Base-by-base conservation (phyloP, 2,329 filamentous ascomycete species). In the Tothia fuscella region DNA sequence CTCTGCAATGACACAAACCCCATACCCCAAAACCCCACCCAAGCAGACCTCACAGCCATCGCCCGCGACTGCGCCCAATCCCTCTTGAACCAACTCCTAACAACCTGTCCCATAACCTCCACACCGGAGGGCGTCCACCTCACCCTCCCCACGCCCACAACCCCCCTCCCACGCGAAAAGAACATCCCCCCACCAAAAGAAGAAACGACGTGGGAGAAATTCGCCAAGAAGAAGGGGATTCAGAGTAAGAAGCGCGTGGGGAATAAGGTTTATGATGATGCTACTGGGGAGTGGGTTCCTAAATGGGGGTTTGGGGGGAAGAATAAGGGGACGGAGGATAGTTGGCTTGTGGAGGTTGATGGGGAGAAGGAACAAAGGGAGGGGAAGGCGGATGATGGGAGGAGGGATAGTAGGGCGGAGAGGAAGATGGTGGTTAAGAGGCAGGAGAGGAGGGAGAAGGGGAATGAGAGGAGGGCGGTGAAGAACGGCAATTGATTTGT, bases 171-270 rank as follows among this genome's bases (percentile, higher is more conserved):
- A 19, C 82, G 91, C 52, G 88, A 95, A 67, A 96, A 98, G 63
- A 85, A 86, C 7, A 70, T 96, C 6, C 91, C 91, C 1, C 72
- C 77, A 43, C 74, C 78, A 51, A 91, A 88, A 66, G 70, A 80
- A 44, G 81, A 81, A 51, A 96, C 89, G 45, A 94, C 87, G 62
- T 98, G 91, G 91, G 81, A 94, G 68, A 77, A 81, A 56, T 98
- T 98, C 67, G 91, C 91, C 34, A 82, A 79, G 62, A 93, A 93
- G 76, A 93, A 95, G 73, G 91, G 91, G 43, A 96, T 98, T 66
- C 84, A 82, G 67, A 78, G 79, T 63, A 93, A 88, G 74, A 82
- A 76, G 50, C 76, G 82, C 50, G 86, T 91, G 58, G 72, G 76
- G 60, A 82, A 94, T 66, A 66, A 88, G 53, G 77, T 81, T 43